phyloP scores from a whole-genome alignment of 768 basidiomycete species.

The Solioccasus polychromus region DNA sequence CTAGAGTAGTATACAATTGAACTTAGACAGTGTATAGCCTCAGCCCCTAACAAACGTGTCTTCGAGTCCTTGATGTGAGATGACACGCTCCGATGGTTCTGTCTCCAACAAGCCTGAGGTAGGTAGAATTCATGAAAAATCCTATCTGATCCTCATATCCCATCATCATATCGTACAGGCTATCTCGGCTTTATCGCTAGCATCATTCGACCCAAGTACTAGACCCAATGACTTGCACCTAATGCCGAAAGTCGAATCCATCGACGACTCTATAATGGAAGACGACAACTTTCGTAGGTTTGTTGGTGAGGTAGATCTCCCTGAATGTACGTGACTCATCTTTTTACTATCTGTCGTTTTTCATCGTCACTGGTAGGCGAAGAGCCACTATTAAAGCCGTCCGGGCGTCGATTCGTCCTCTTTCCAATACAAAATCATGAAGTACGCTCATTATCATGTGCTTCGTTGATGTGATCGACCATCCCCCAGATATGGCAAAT shows the following conservation, averaged over 20 bases:
- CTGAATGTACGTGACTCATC: background rate
- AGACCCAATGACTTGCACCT: background rate
- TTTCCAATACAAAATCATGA: slow-evolving; percentile 1
- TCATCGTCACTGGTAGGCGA: background rate
- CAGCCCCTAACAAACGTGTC: no score
- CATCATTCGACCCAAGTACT: background rate
- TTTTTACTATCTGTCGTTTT: background rate
- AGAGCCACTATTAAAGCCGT: background rate
- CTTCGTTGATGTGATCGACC: background rate
- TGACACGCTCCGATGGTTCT: no score
- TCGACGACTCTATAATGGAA: background rate
- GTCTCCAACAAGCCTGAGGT: no score
- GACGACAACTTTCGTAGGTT: background rate
- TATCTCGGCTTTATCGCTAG: background rate
- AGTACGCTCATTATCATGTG: background rate
- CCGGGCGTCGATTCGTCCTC: background rate
- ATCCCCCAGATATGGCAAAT: background rate
- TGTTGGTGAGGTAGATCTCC: background rate
- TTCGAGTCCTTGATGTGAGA: no score
- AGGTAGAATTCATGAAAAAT: no score
- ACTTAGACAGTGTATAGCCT: no score
- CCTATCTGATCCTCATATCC: no score
- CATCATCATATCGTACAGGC: background rate
- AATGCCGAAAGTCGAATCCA: background rate
- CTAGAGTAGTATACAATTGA: no score